phyloP scores from a whole-genome alignment of 768 basidiomycete genomes.

The Mrakia gelida region DNA sequence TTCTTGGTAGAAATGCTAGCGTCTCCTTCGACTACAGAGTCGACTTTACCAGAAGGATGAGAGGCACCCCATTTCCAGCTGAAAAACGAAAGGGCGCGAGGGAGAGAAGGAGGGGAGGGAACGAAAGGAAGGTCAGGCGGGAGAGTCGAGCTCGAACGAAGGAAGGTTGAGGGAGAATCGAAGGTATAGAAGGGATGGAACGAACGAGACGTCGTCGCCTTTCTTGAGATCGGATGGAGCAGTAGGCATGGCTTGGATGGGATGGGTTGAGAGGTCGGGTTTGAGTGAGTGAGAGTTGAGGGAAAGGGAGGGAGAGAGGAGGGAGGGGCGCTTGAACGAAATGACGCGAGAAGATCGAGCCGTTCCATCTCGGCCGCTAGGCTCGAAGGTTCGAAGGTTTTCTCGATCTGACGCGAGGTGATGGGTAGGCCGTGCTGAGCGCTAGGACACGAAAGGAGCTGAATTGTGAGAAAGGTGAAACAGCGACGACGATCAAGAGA shows the following conservation, averaged over 20 bases:
- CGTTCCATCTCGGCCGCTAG: too few species aligned
- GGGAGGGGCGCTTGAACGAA: too few species aligned
- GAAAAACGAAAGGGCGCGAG: not conserved
- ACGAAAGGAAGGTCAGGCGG: not conserved
- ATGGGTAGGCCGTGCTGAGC: too few species aligned
- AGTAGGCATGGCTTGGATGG: constrained; percentile 2
- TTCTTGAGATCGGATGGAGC: constrained; percentile 11
- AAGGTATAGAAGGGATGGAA: not conserved
- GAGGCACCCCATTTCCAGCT: constrained; percentile 31
- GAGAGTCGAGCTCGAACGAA: not conserved
- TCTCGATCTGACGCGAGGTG: too few species aligned
- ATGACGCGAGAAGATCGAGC: too few species aligned
- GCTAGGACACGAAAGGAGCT: too few species aligned
- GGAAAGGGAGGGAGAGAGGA: too few species aligned
- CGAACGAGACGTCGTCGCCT: constrained; percentile 30
- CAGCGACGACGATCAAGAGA: too few species aligned
- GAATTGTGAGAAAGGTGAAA: too few species aligned
- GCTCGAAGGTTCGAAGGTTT: too few species aligned
- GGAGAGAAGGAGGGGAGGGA: not conserved
- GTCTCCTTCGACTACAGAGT: constrained; percentile 26
- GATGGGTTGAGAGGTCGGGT: not conserved
- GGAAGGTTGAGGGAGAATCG: not conserved
- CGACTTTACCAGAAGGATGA: constrained; percentile 23
- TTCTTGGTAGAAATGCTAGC: constrained; percentile 28
- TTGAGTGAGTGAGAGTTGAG: too few species aligned